Conservation (phyloP, 139 green algal genomes). For the Mychonastes homosphaera region DNA sequence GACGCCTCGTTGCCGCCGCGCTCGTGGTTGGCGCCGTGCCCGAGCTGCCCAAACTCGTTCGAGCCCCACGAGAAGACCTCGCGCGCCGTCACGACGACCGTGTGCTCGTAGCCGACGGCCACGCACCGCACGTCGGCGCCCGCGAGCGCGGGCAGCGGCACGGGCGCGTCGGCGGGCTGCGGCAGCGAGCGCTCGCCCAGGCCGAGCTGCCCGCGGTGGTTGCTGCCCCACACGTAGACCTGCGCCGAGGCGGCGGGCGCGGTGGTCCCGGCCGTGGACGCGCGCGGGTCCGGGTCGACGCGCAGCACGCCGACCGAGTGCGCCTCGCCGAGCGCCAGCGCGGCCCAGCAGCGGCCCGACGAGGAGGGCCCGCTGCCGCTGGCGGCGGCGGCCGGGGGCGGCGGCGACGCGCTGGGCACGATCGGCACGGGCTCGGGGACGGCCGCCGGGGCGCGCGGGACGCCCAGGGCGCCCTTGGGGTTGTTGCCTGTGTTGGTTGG, state of each 20-base stretch:
- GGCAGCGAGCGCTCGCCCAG: slow-evolving; percentile 16
- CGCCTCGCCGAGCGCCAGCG: slow-evolving; percentile 49
- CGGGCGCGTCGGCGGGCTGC: slow-evolving; percentile 45
- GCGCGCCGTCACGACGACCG: slow-evolving; percentile 54
- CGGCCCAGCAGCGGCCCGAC: slow-evolving; percentile 51
- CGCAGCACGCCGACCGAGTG: slow-evolving; percentile 56
- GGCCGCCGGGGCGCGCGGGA: too few species aligned
- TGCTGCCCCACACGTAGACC: slow-evolving; percentile 71
- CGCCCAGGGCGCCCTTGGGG: neutral
- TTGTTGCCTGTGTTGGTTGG: too few species aligned
- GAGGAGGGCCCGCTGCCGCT: too few species aligned
- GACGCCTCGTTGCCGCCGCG: neutral
- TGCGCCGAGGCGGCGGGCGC: too few species aligned
- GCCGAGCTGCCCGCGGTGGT: slow-evolving; percentile 48
- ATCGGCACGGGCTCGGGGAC: too few species aligned
- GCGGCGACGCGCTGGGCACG: too few species aligned
- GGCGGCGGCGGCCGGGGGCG: too few species aligned
- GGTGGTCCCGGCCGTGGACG: too few species aligned
- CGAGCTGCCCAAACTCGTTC: slow-evolving; percentile 71
- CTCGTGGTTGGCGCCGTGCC: slow-evolving; percentile 56
- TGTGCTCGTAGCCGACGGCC: slow-evolving; percentile 60
- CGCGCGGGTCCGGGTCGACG: too few species aligned
- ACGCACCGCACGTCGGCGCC: slow-evolving; percentile 50
- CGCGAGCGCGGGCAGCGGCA: slow-evolving; percentile 42
- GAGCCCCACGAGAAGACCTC: slow-evolving; percentile 73